These are phyloP conservation scores for Lasiodiplodia theobromae DNA, from an alignment of 2,329 filamentous ascomycete species.

Conservation along the genomic window DNA sequence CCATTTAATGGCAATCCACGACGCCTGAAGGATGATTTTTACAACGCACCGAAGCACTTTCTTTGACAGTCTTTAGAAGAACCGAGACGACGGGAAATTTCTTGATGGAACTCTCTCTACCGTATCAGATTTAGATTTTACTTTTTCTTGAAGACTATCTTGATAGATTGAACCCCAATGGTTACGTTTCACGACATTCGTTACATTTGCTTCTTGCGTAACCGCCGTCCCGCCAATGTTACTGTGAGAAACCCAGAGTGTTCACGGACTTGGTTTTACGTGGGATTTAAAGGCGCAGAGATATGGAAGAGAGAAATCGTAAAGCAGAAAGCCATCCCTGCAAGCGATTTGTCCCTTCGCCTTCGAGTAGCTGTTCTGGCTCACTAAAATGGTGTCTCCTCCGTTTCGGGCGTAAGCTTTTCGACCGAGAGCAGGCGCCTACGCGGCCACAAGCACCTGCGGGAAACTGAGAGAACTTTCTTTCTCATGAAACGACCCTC, in stretches of 20 bases:
- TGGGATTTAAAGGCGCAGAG: neutral
- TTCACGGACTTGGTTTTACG: neutral
- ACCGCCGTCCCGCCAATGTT: neutral
- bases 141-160: neutral
- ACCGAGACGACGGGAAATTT: neutral
- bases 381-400: neutral
- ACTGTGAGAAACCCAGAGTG: neutral
- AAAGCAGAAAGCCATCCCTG: too few relatives aligned
- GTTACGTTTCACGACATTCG: neutral
- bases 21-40: neutral
- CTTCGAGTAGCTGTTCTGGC: neutral
- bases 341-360: too few relatives aligned
- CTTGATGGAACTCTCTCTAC: neutral
- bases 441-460: neutral
- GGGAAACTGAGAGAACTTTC: neutral
- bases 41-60: neutral
- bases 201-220: neutral
- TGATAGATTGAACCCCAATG: neutral
- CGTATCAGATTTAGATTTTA: neutral
- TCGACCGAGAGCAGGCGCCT: neutral
- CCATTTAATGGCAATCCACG: neutral
- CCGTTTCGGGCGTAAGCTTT: conserved; percentile 20
- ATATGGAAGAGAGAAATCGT: too few relatives aligned
- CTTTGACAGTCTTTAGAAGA: neutral
- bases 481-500: neutral